Evolutionary conservation across 805 yeast genomes (phyloP), one percentile per base, ranked within the genome.

Genomic region (Ogataea henricii): DNA sequence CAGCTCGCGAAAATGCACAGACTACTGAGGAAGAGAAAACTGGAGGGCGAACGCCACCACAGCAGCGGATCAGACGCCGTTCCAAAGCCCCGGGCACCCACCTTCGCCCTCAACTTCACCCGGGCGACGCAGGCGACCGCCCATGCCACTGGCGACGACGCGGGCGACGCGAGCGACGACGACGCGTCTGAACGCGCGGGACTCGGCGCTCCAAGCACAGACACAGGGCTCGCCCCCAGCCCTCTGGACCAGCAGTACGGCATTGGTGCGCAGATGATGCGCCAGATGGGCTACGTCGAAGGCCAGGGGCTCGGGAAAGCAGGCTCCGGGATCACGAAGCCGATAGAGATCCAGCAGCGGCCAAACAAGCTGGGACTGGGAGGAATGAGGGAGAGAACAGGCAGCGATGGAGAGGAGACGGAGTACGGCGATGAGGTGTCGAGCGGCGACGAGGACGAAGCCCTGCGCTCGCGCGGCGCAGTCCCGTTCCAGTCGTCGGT

Each of bases 251-350:
- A 46, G 16, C 59, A 58, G 27, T 90, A 91, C 61, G 98, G 98
- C 6, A 80, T 89, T 32, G 98, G 98, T 30, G 96, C 96, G 2
- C 67, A 76, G 42, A 68, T 92, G 43, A 65, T 92, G 69, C 73
- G 81, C 51, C 78, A 82, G 52, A 91, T 92, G 98, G 99, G 99
- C 0, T 91, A 88, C 66, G 75, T 76, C 6, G 78, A 78, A 34
- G 98, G 99, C 0, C 72, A 78, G 58, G 98, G 97, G 0, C 74
- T 92, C n/a, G 99, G 99, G 2, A 70, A 70, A 4, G 64, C 73
- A 20, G 80, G 82, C 1, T 76, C 76, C 43, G 99, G 99, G 37
- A 89, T 89, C 1, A 74, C 76, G 0, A 79, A 76, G n/a, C 97
- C 98, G 0, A 82, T 92, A 6, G 85, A 87, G 51, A 85, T 87